phyloP scores from a whole-genome alignment of 202 grass and related monocot genomes.

The Cymbopogon flexuosus region DNA sequence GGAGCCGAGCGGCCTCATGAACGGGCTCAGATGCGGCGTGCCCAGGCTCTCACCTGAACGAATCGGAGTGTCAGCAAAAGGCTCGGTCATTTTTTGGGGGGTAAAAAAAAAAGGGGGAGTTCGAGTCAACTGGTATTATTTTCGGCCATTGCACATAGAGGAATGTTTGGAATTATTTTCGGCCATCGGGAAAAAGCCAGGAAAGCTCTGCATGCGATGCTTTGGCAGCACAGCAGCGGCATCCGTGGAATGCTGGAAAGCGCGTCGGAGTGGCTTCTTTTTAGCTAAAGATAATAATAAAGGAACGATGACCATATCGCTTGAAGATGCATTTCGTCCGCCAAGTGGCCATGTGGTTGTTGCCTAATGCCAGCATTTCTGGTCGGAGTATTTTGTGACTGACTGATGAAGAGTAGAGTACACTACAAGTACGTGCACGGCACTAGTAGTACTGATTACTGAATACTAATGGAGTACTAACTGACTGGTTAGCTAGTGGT shows the following conservation, averaged over 20 bases:
- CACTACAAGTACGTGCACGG: no score
- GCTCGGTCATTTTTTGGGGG: background rate
- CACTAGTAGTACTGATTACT: no score
- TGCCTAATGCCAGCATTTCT: no score
- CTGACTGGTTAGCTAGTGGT: no score
- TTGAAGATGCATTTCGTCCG: background rate
- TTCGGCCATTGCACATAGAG: background rate
- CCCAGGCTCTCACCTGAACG: constrained; percentile 75
- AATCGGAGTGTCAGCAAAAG: background rate
- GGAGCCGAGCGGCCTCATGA: constrained; percentile 74
- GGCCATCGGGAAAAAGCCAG: background rate
- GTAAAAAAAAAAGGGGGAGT: background rate
- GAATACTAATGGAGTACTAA: no score
- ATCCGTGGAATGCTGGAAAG: background rate
- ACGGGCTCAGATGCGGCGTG: constrained; percentile 69
- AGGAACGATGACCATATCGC: background rate
- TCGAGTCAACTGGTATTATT: background rate
- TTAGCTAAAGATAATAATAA: background rate
- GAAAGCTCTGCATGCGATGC: background rate
- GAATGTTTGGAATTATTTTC: background rate
- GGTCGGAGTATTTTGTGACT: no score
- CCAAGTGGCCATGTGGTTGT: background rate
- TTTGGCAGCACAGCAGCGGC: background rate
- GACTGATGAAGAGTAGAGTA: no score
- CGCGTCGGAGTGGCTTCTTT: background rate